Base-by-base conservation (phyloP, 306 rosid species). In the Bauhinia variegata region DNA sequence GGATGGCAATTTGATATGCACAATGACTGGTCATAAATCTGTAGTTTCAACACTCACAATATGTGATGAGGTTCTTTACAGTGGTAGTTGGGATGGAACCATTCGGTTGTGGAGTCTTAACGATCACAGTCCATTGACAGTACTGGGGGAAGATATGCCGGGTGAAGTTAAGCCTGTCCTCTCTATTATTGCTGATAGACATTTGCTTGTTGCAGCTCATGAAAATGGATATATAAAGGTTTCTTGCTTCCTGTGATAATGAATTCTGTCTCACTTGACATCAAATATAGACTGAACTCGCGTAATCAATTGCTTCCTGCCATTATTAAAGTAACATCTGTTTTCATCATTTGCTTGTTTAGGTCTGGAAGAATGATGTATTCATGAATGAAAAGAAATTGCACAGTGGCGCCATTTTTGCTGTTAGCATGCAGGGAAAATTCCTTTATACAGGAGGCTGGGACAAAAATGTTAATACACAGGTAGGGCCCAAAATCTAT, bases 61-160 rank as follows among this genome's bases (percentile, higher is more conserved):
- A 46, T 81, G 89, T 57, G 82, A 87, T 34, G 83, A 73, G 70
- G 84, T 92, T 75, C 98, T 92, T 68, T 89, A 92, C 67, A 92
- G 98, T 48, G 98, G 96, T 58, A 92, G 98, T 75, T 92, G 96
- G 98, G 98, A 92, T 78, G 96, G 98, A 78, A 89, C 96, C 39
- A 49, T 92, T 68, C 80, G 96, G 70, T 67, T 92, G 77, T 92
- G 98, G 98, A 87, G 88, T 83, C 98, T 92, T 36, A 53, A 63
- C 41, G 87, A 92, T 83, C 96, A 84, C 58, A 85, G 91, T 80
- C 85, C 81, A 23, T 81, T 92, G 86, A 71, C 96, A 0, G 91
- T 87, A 9, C 70, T 89, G 58, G 98, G 86, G 77, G 93, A 86
- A 78, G 93, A 78, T 60, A 18, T 70, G 68, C 76, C 78, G 58